Percentiles rank a stretch among this genome's conserved stretches.
Conservation (phyloP, 371 early-diverging fungal genomes). For the Gilbertella persicaria region DNA sequence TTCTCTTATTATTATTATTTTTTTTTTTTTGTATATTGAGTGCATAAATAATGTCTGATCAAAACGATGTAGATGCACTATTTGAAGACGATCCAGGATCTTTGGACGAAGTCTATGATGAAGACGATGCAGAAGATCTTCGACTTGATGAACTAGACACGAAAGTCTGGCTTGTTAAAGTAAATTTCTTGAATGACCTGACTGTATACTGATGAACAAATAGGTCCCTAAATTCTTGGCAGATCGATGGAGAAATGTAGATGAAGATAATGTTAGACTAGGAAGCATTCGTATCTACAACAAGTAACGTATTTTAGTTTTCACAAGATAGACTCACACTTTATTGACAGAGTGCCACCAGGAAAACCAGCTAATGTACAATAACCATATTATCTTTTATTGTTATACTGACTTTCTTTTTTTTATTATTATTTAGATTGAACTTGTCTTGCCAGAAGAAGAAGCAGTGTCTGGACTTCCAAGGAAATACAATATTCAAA, state of each 20-base stretch:
- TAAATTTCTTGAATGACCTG: no score
- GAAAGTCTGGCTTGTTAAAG: slow-evolving; percentile 61
- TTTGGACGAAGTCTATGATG: slow-evolving; percentile 49
- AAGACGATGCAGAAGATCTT: slow-evolving; percentile 76
- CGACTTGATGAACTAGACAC: slow-evolving; percentile 69
- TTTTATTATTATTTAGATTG: slow-evolving; percentile 33
- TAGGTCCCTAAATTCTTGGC: slow-evolving; percentile 83
- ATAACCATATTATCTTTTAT: background rate
- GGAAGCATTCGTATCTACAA: slow-evolving; percentile 82
- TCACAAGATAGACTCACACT: background rate
- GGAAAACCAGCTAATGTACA: slow-evolving; percentile 22
- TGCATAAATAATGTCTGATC: slow-evolving; percentile 28
- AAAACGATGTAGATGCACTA: slow-evolving; percentile 54
- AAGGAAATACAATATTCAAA: slow-evolving; percentile 74
- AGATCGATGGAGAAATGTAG: slow-evolving; percentile 74
- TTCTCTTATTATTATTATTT: background rate
- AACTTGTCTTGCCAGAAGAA: slow-evolving; percentile 66
- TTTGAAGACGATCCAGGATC: slow-evolving; percentile 67
- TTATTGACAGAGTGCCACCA: slow-evolving; percentile 33
- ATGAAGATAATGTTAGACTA: slow-evolving; percentile 69
- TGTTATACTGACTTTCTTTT: background rate
- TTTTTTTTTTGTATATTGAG: background rate
- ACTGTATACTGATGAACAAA: background rate
- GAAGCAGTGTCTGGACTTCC: slow-evolving; percentile 59
- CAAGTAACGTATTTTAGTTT: no score